Evolutionary conservation across 192 early-diverging fungal genomes (phyloP).

Genomic region (Radiomyces spectabilis): DNA sequence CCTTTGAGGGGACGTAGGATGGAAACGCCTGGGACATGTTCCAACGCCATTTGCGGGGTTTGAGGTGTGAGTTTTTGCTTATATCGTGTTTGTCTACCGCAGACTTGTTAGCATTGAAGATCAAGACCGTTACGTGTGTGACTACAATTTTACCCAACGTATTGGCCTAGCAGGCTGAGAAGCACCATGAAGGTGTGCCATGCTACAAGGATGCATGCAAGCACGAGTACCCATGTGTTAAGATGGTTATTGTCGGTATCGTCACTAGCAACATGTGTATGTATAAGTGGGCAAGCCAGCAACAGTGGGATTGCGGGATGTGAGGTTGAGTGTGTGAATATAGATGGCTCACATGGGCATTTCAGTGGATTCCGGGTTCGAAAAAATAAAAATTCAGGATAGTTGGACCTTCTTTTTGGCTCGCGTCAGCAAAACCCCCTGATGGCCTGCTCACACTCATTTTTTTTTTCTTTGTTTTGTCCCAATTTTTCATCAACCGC

Average conservation of each 20-base stretch:
- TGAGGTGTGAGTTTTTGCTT: constrained; percentile 16
- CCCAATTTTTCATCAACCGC: not conserved
- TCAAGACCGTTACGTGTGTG: not conserved
- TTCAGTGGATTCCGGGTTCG: no score
- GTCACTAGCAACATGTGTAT: not conserved
- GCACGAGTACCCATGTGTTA: not conserved
- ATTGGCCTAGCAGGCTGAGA: constrained; percentile 22
- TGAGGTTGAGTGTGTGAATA: not conserved
- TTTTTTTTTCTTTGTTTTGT: not conserved
- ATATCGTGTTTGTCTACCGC: constrained; percentile 19
- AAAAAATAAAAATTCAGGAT: no score
- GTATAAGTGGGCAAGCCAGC: not conserved
- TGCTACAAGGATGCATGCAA: not conserved
- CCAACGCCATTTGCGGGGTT: constrained; percentile 31
- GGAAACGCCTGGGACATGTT: constrained; percentile 68
- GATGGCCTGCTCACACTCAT: not conserved
- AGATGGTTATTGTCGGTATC: not conserved
- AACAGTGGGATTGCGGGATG: not conserved
- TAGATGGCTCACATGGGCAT: no score
- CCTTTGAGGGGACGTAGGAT: constrained; percentile 95
- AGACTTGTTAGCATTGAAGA: not conserved
- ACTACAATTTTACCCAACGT: constrained; percentile 18
- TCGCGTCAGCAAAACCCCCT: not conserved
- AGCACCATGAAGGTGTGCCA: constrained; percentile 27
- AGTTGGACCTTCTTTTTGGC: no score